Percentiles rank a stretch among this genome's conserved stretches.
phyloP scores from a whole-genome alignment of 768 basidiomycete species.

The Coprinopsis cinerea region DNA sequence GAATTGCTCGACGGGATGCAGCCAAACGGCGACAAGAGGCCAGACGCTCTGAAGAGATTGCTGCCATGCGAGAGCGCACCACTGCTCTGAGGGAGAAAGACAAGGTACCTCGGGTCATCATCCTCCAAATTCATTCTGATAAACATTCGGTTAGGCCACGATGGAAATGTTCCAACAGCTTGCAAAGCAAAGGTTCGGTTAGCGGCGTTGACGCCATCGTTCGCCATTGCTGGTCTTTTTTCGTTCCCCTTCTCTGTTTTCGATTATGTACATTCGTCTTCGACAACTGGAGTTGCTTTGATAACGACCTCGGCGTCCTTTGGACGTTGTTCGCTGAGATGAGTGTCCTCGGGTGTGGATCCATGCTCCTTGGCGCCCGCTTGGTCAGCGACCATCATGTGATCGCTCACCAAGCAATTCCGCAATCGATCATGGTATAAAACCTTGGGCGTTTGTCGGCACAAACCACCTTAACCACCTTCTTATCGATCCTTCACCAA shows the following conservation, averaged over 20 bases:
- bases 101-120: constrained; percentile 29
- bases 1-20: constrained; percentile 62
- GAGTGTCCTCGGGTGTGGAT: too few species aligned
- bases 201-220: constrained; percentile 14
- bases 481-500: neutral
- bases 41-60: constrained; percentile 47
- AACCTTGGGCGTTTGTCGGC: neutral
- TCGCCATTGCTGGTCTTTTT: neutral
- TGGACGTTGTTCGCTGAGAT: too few species aligned
- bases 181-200: constrained; percentile 86
- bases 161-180: constrained; percentile 96
- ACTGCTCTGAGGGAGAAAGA: constrained; percentile 71
- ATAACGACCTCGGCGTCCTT: too few species aligned
- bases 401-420: constrained; percentile 10
- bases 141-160: constrained; percentile 43
- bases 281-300: too few species aligned
- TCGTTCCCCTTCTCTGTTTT: too few species aligned
- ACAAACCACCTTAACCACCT: neutral
- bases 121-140: neutral
- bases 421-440: constrained; percentile 9
- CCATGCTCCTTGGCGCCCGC: too few species aligned
- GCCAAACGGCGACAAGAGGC: constrained; percentile 59
- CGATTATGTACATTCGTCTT: too few species aligned
- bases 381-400: constrained; percentile 1
- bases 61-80: constrained; percentile 54